Conservation (phyloP, 805 yeast genomes). For the Cyberlindnera nakhonratchasimensis region DNA sequence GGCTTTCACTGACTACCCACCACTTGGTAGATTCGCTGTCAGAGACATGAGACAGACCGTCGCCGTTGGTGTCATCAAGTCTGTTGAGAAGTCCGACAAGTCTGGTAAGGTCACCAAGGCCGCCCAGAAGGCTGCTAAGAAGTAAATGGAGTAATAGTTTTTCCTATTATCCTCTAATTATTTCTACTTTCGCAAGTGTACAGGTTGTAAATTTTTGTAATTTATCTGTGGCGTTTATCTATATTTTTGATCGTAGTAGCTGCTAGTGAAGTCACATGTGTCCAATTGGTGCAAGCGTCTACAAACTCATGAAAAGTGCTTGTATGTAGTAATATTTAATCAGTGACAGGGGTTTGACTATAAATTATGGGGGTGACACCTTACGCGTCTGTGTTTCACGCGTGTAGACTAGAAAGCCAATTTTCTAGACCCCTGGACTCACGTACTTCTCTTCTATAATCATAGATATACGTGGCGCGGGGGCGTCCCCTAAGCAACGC, state of each 20-base stretch:
- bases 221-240: conserved; percentile 4
- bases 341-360: too few relatives aligned
- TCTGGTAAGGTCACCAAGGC: conserved; percentile 97
- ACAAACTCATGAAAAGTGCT: neutral
- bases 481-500: neutral
- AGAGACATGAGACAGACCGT: conserved; percentile 99
- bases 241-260: neutral
- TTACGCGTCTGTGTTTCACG: too few relatives aligned
- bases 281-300: neutral
- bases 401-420: too few relatives aligned
- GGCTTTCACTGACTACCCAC: conserved; percentile 94
- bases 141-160: conserved; percentile 54
- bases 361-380: too few relatives aligned
- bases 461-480: too few relatives aligned
- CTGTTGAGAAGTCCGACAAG: conserved; percentile 78
- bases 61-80: conserved; percentile 82
- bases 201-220: conserved; percentile 3
- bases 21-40: conserved; percentile 98
- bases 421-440: too few relatives aligned
- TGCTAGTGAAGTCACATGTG: neutral
- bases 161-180: conserved; percentile 1
- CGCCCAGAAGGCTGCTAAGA: conserved; percentile 45
- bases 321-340: neutral
- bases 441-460: neutral
- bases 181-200: neutral